Conservation (phyloP, 805 yeast genomes). For the Schwanniomyces vanrijiae region DNA sequence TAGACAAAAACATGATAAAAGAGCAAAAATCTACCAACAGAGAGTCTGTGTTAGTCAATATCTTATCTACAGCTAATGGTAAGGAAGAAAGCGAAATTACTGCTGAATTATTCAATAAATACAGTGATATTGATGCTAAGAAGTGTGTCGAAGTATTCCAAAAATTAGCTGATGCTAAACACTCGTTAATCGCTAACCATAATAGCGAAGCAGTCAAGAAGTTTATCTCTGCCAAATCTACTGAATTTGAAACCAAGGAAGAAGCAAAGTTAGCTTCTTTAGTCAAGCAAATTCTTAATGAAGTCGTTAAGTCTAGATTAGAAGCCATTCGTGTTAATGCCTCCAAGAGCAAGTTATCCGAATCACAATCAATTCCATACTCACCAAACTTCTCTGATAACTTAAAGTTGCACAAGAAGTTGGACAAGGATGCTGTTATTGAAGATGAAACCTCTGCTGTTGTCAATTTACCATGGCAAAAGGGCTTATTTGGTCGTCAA, state of each 20-base stretch:
- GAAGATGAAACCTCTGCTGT: conserved; percentile 52
- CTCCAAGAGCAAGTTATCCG: conserved; percentile 27
- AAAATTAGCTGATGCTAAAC: conserved; percentile 26
- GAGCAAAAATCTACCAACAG: conserved; percentile 44
- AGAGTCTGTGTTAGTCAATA: conserved; percentile 44
- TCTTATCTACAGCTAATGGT: conserved; percentile 32
- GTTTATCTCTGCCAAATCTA: conserved; percentile 32
- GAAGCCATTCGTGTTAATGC: conserved; percentile 32
- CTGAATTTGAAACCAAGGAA: conserved; percentile 27
- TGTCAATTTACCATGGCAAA: conserved; percentile 79
- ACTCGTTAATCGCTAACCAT: conserved; percentile 19
- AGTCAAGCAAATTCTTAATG: conserved; percentile 36
- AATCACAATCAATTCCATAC: conserved; percentile 26
- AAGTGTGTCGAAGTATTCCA: conserved; percentile 36
- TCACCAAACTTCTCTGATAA: conserved; percentile 24
- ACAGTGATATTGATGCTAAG: conserved; percentile 31
- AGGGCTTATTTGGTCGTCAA: conserved; percentile 71
- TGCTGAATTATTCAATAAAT: conserved; percentile 29
- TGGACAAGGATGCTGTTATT: conserved; percentile 43
- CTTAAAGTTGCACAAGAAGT: conserved; percentile 32
- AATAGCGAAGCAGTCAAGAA: conserved; percentile 21
- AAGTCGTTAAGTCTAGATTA: conserved; percentile 32
- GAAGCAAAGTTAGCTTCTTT: conserved; percentile 32
- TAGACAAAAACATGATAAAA: conserved; percentile 44
- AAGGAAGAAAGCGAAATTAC: conserved; percentile 19